Evolutionary conservation across 495 filamentous ascomycete genomes (phyloP).

Genomic region (Tuber brumale): DNA sequence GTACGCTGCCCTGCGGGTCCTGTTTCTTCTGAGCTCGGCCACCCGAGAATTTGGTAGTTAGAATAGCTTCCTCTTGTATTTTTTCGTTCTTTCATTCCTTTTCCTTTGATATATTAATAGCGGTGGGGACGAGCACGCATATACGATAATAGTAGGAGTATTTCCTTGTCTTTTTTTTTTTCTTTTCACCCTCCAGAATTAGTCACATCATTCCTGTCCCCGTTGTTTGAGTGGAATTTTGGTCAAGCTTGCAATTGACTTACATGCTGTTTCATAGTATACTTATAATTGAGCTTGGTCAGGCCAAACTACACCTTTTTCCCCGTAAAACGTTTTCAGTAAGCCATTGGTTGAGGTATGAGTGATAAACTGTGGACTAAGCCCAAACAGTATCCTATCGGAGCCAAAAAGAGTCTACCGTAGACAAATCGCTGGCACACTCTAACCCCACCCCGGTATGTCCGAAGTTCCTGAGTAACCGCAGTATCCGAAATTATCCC

Average conservation of each 20-base stretch:
- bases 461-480: background rate
- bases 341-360: background rate
- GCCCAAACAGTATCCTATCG: background rate
- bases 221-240: background rate
- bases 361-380: background rate
- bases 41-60: background rate
- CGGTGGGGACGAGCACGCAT: background rate
- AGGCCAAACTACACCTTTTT: background rate
- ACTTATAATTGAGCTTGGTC: background rate
- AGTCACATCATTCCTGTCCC: background rate
- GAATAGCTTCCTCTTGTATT: background rate
- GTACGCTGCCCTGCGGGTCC: background rate
- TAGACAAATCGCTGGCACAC: background rate
- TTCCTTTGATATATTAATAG: background rate
- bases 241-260: background rate
- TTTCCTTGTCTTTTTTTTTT: too few relatives aligned
- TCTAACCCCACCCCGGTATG: background rate
- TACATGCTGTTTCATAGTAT: background rate
- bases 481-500: too few relatives aligned
- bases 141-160: background rate
- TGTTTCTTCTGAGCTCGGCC: background rate
- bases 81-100: background rate
- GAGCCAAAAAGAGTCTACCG: background rate
- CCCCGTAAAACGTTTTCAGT: background rate
- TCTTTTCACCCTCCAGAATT: background rate